Evolutionary conservation across 2,329 filamentous ascomycete genomes (phyloP), one percentile per base, ranked within the genome.

Genomic region (Pleurostoma richardsiae): DNA sequence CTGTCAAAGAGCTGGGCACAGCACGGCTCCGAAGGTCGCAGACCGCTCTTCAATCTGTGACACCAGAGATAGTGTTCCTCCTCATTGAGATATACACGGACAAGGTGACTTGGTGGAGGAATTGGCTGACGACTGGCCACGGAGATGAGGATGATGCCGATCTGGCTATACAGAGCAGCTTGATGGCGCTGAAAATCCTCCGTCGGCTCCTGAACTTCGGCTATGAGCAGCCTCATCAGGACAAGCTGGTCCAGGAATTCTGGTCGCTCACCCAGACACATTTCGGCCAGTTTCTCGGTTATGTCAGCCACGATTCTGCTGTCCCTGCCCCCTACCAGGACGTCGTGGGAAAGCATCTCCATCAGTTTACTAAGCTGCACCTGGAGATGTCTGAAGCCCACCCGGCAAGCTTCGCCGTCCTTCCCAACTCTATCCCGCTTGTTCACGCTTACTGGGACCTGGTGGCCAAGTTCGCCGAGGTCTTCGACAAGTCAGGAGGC

Each of bases 321-420:
- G 64, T 79, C 3, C 67, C 84, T 2, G 63, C 73, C 4, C 65
- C 69, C 4, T 76, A 82, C 28, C 78, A 80, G 49, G 78, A 77
- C 33, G 61, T 86, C 28, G 71, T 95, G n/a, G 87, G 88, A 54
- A 95, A 90, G 61, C 91, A 96, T 60, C 73, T 96, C 3, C 69
- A 96, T 39, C 91, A 97, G 60, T 85, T 97, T 43, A 85, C 91
- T 4, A 99, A 97, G 66, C 72, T 99, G 3, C 94, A 97, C 62
- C 76, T 95, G 38, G 85, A 90, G 47, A 92, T 97, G 85, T 83
- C 89, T 1, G 81, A 82, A 43, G 70, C 75, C 4, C 90, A 96
- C 62, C 83, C 91, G 1, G 84, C 87, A 4, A 88, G 90, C 46
- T 97, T 96, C 64, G 83, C 85, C 1, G 74, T 89, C 10, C 76